Conservation (phyloP, 2,329 filamentous ascomycete genomes). For the Arachnomyces sp. region DNA sequence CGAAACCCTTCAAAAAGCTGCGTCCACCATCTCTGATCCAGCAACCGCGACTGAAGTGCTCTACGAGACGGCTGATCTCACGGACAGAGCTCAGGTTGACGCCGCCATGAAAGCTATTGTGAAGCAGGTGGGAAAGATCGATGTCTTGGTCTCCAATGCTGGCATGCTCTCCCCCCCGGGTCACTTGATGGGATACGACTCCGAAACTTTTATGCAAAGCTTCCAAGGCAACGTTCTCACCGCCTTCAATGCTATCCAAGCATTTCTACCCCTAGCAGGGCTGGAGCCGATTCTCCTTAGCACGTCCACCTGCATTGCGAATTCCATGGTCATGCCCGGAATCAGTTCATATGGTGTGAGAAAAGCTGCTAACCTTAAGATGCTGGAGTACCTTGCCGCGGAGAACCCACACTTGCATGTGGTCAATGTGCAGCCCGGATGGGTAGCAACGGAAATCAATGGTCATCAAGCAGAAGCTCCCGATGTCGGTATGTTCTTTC, state of each 20-base stretch:
- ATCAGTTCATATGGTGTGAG: constrained; percentile 20
- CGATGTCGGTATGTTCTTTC: constrained; percentile 27
- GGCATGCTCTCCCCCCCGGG: constrained; percentile 23
- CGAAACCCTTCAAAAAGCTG: constrained; percentile 29
- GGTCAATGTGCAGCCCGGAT: constrained; percentile 30
- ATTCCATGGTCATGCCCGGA: constrained; percentile 22
- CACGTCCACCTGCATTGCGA: constrained; percentile 27
- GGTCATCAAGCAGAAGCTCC: constrained; percentile 15
- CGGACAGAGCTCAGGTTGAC: constrained; percentile 24
- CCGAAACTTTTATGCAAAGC: constrained; percentile 26
- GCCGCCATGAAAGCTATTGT: constrained; percentile 25
- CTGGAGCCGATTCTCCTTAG: constrained; percentile 28
- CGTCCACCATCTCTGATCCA: constrained; percentile 27
- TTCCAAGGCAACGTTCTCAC: constrained; percentile 30
- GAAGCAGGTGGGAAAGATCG: constrained; percentile 22
- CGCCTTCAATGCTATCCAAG: constrained; percentile 24
- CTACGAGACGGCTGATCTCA: constrained; percentile 25
- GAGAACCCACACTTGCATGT: constrained; percentile 22
- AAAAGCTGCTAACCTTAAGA: constrained; percentile 23
- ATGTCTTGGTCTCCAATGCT: constrained; percentile 37
- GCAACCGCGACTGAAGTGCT: constrained; percentile 29
- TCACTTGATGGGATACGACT: constrained; percentile 21
- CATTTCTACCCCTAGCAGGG: constrained; percentile 28
- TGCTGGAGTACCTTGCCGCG: constrained; percentile 23
- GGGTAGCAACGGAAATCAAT: constrained; percentile 23